Evolutionary conservation across 139 green algal genomes (phyloP).

Genomic region (Coelastrella sp.): DNA sequence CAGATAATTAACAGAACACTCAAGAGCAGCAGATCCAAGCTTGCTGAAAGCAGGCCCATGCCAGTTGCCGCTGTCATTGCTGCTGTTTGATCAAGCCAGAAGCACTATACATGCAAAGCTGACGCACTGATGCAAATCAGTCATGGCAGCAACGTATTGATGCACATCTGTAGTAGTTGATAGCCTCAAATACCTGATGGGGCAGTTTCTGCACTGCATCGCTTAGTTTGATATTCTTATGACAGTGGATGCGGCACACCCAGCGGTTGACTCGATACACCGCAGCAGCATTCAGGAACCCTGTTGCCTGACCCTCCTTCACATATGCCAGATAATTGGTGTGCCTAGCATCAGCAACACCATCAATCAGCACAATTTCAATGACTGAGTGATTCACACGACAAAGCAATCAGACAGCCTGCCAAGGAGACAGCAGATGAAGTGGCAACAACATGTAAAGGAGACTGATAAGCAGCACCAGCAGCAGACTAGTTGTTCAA

Average conservation of each 20-base stretch:
- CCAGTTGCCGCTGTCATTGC: too few relatives aligned
- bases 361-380: not conserved
- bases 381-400: not conserved
- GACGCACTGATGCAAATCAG: too few relatives aligned
- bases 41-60: too few relatives aligned
- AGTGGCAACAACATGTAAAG: too few relatives aligned
- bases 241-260: constrained; percentile 86
- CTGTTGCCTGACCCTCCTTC: constrained; percentile 63
- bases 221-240: constrained; percentile 93
- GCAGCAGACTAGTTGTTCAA: too few relatives aligned
- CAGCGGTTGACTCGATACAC: constrained; percentile 77
- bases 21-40: too few relatives aligned
- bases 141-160: not conserved
- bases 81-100: too few relatives aligned
- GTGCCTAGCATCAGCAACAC: constrained; percentile 63
- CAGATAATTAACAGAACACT: too few relatives aligned
- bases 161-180: not conserved
- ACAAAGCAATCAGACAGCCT: too few relatives aligned
- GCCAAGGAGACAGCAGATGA: too few relatives aligned
- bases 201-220: constrained; percentile 97
- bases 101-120: too few relatives aligned
- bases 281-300: constrained; percentile 62
- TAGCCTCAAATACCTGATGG: constrained; percentile 44
- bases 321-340: constrained; percentile 98
- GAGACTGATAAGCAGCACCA: too few relatives aligned